Percentiles rank a stretch among this genome's conserved stretches.
phyloP scores from a whole-genome alignment of 192 early-diverging fungal species.

The Anaeromyces robustus region DNA sequence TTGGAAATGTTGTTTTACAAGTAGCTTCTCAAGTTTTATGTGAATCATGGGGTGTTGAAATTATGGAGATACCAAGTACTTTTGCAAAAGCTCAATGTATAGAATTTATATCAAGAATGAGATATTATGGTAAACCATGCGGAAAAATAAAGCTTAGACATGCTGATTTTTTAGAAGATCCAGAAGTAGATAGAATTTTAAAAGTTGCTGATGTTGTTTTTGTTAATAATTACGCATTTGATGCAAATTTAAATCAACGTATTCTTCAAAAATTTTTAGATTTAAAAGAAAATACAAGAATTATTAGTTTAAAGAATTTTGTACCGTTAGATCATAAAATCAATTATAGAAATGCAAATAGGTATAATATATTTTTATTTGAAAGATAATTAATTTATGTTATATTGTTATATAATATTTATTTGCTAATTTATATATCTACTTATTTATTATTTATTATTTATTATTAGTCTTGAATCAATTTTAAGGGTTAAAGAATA shows the following conservation, averaged over 20 bases:
- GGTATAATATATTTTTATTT: constrained; percentile 7
- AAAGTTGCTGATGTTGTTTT: constrained; percentile 76
- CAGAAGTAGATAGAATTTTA: constrained; percentile 49
- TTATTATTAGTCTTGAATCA: constrained; percentile 11
- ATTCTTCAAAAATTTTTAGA: constrained; percentile 78
- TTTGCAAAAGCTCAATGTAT: constrained; percentile 60
- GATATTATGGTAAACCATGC: constrained; percentile 28
- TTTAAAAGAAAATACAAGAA: constrained; percentile 67
- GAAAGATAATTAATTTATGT: too few relatives aligned
- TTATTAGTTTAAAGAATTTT: constrained; percentile 78
- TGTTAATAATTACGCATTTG: constrained; percentile 93
- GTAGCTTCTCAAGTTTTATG: constrained; percentile 79
- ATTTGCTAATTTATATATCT: neutral
- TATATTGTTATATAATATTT: neutral
- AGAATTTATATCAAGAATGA: constrained; percentile 75
- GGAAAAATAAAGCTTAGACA: constrained; percentile 45
- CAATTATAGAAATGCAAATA: constrained; percentile 47
- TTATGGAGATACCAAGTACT: constrained; percentile 69
- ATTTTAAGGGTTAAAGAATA: constrained; percentile 39
- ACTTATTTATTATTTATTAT: too few relatives aligned
- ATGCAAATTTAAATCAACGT: constrained; percentile 62
- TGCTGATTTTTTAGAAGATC: constrained; percentile 74
- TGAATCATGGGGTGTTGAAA: constrained; percentile 72
- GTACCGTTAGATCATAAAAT: constrained; percentile 61
- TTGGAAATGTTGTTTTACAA: constrained; percentile 93